These are phyloP conservation scores for Amorphotheca resinae DNA, from an alignment of 495 filamentous ascomycete genomes.

Conservation along the genomic window DNA sequence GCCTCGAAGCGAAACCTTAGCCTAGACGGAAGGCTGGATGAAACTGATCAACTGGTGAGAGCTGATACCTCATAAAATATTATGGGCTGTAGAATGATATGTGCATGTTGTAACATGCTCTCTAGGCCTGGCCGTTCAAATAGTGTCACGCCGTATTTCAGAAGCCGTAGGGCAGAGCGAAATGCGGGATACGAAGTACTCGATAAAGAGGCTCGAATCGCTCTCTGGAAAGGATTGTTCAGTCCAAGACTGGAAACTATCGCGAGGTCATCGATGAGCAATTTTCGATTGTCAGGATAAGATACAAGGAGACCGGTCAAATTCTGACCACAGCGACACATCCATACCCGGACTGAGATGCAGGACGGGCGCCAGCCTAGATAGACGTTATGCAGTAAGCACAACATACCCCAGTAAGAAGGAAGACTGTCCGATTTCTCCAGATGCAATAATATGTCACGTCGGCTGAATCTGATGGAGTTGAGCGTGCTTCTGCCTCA, in stretches of 20 bases:
- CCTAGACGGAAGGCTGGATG: slow-evolving; percentile 8
- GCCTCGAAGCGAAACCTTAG: slow-evolving; percentile 2
- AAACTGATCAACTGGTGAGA: background rate
- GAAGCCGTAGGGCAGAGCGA: background rate
- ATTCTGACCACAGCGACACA: slow-evolving; percentile 11
- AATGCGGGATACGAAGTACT: background rate
- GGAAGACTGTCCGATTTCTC: too few relatives aligned
- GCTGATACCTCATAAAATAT: too few relatives aligned
- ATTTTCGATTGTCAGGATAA: slow-evolving; percentile 5
- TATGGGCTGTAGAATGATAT: too few relatives aligned
- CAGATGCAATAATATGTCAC: too few relatives aligned
- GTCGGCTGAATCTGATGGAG: too few relatives aligned
- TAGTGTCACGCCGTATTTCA: too few relatives aligned
- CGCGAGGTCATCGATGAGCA: slow-evolving; percentile 10
- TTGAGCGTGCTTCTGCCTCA: too few relatives aligned
- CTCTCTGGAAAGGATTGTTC: background rate
- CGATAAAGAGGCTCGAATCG: too few relatives aligned
- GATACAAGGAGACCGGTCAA: slow-evolving; percentile 1
- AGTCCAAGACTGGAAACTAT: slow-evolving; percentile 4
- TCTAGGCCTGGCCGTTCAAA: too few relatives aligned
- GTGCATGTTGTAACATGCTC: too few relatives aligned
- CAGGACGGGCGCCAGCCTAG: too few relatives aligned
- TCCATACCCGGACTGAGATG: slow-evolving; percentile 6
- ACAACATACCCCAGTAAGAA: too few relatives aligned
- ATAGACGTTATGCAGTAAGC: slow-evolving; percentile 17